A percentile compares a stretch with the other conserved stretches of the same genome.
These are phyloP conservation scores for Phaeophleospora eucalypticola DNA, from an alignment of 2,329 filamentous ascomycete species.

Conservation along the genomic window DNA sequence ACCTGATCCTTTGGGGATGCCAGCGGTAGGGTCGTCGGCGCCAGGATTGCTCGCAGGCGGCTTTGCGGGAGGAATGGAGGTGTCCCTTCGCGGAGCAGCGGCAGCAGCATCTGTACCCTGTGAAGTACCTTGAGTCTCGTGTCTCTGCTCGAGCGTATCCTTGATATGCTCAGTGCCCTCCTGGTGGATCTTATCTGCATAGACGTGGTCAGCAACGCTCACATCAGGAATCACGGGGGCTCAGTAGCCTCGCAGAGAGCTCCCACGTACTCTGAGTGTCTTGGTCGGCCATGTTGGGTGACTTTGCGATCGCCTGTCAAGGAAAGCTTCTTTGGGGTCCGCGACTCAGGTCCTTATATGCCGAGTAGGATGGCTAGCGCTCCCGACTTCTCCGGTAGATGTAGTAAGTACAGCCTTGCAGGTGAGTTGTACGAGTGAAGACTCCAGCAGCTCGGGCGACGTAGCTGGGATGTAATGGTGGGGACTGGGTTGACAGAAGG, in stretches of 20 bases:
- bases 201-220: neutral
- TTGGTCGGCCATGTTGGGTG: neutral
- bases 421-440: too few species aligned
- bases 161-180: constrained; percentile 24
- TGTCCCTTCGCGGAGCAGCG: neutral
- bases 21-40: constrained; percentile 16
- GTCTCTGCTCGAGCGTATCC: constrained; percentile 8
- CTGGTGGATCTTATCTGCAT: constrained; percentile 12
- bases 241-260: neutral
- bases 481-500: neutral
- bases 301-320: neutral
- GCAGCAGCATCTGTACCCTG: constrained; percentile 5
- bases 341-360: neutral
- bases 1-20: constrained; percentile 17
- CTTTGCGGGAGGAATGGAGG: constrained; percentile 7
- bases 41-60: constrained; percentile 23
- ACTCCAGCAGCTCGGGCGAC: too few species aligned
- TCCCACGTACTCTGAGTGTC: neutral
- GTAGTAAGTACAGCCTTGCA: neutral
- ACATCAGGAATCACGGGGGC: neutral
- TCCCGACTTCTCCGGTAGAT: neutral
- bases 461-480: neutral
- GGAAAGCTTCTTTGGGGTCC: neutral
- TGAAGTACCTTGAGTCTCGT: constrained; percentile 4
- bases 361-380: neutral